phyloP scores from a whole-genome alignment of 2,329 filamentous ascomycete genomes.

The Chaetothyriales sp. region DNA sequence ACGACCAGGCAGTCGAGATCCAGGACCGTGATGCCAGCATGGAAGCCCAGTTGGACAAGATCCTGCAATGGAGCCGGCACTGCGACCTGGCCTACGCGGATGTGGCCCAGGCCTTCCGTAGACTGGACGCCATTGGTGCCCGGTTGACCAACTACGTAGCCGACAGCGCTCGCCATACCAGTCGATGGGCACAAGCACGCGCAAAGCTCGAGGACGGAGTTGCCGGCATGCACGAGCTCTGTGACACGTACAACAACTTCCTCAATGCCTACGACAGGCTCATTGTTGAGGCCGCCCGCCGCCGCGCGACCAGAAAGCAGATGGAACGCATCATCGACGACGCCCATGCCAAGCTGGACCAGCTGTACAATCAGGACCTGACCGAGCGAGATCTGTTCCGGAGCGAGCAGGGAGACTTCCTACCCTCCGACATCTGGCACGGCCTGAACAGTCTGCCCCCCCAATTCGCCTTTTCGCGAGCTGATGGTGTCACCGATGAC shows the following conservation, averaged over 20 bases:
- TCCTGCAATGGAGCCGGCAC: conserved; percentile 48
- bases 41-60: conserved; percentile 51
- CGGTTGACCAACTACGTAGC: conserved; percentile 42
- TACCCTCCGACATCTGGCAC: conserved; percentile 79
- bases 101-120: conserved; percentile 45
- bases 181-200: conserved; percentile 59
- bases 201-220: conserved; percentile 53
- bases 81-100: conserved; percentile 41
- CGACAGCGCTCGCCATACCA: conserved; percentile 32
- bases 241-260: conserved; percentile 77
- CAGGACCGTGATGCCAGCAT: conserved; percentile 61
- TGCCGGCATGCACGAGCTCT: conserved; percentile 59
- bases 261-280: conserved; percentile 69
- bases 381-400: conserved; percentile 63
- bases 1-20: conserved; percentile 51
- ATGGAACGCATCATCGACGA: conserved; percentile 62
- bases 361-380: conserved; percentile 57
- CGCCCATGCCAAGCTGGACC: conserved; percentile 60
- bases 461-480: conserved; percentile 29
- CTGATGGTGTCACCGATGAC: conserved; percentile 31
- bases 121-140: conserved; percentile 52
- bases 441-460: conserved; percentile 40
- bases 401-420: conserved; percentile 65
- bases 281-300: conserved; percentile 66
- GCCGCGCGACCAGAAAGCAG: conserved; percentile 56